Evolutionary conservation across 2,329 filamentous ascomycete species (phyloP), one percentile per base, ranked within the genome.

Genomic region (Emericellopsis atlantica): DNA sequence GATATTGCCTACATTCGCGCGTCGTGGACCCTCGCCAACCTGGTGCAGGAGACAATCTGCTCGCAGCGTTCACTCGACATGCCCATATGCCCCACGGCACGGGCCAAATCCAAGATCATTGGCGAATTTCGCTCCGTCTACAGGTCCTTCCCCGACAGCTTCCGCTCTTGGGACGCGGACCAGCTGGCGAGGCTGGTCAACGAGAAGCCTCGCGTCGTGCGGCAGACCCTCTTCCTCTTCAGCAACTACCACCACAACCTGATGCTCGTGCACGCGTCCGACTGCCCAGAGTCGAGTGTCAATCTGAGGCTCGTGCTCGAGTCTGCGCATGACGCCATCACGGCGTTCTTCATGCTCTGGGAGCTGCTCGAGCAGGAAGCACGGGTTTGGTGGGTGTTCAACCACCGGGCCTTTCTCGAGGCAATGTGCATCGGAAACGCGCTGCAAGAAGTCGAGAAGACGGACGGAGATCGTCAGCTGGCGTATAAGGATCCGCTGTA

Each of bases 211-310:
- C 72, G 84, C 6, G 70, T 79, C 1, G 76, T 85, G 14, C 69
- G 82, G 1, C 84, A 90, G 58, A 86, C 82, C 15, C 61, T 90
- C 5, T 89, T 87, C 53, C 64, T 89, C 24, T 82, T 79, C n/a
- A 84, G 77, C 56, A 89, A 88, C 53, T 89, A 86, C 60, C 85
- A 80, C 58, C 84, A 90, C 55, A 87, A 84, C 55, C 67, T 89
- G 21, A 88, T 88, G 82, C 65, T 88, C 9, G 73, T 89, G 16
- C 80, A 88, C 50, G 79, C 80, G 0, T 81, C 79, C 12, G 80
- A 84, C 52, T 79, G 80, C 46, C 58, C 69, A 0, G 73, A 76
- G 51, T 72, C 81, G 2, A 72, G 74, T 1, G 65, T 76, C 40
- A 84, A 89, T 53, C 67, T 84, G 15, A 67, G 78, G 15, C 80